These are phyloP conservation scores for Ophiosphaerella narmari DNA, from an alignment of 2,329 filamentous ascomycete genomes.

Conservation along the genomic window DNA sequence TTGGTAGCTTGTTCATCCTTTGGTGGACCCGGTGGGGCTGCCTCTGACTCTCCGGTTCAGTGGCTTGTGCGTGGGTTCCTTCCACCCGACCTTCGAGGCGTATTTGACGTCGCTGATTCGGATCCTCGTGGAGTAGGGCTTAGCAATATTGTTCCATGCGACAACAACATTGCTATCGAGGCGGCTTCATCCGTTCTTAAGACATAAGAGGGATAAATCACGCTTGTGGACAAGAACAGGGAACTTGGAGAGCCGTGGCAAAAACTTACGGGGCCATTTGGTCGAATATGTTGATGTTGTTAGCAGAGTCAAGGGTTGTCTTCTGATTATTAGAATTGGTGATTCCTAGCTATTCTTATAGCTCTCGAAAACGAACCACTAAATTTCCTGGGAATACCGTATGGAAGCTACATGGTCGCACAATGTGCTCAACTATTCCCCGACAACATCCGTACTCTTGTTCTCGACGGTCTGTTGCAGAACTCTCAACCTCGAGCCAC, in stretches of 20 bases:
- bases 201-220: slow-evolving; percentile 45
- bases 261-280: slow-evolving; percentile 45
- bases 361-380: slow-evolving; percentile 43
- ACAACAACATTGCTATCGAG: slow-evolving; percentile 44
- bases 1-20: slow-evolving; percentile 49
- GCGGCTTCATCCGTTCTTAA: slow-evolving; percentile 45
- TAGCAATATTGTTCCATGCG: slow-evolving; percentile 49
- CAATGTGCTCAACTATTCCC: slow-evolving; percentile 54
- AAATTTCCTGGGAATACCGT: slow-evolving; percentile 51
- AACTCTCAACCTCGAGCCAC: slow-evolving; percentile 45
- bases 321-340: not conserved
- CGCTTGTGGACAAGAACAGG: slow-evolving; percentile 47
- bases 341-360: slow-evolving; percentile 31
- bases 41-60: slow-evolving; percentile 24
- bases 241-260: slow-evolving; percentile 48
- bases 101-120: slow-evolving; percentile 52
- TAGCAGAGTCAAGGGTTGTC: slow-evolving; percentile 4
- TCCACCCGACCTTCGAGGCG: slow-evolving; percentile 15
- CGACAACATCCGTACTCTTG: slow-evolving; percentile 48
- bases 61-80: slow-evolving; percentile 1
- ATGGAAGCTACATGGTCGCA: slow-evolving; percentile 52
- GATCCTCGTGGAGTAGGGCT: slow-evolving; percentile 52
- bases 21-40: slow-evolving; percentile 47
- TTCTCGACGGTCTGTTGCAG: slow-evolving; percentile 53
- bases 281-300: slow-evolving; percentile 52